Percentiles rank a stretch among this genome's conserved stretches.
Evolutionary conservation across 495 filamentous ascomycete species (phyloP).

Genomic region (Letharia lupina): DNA sequence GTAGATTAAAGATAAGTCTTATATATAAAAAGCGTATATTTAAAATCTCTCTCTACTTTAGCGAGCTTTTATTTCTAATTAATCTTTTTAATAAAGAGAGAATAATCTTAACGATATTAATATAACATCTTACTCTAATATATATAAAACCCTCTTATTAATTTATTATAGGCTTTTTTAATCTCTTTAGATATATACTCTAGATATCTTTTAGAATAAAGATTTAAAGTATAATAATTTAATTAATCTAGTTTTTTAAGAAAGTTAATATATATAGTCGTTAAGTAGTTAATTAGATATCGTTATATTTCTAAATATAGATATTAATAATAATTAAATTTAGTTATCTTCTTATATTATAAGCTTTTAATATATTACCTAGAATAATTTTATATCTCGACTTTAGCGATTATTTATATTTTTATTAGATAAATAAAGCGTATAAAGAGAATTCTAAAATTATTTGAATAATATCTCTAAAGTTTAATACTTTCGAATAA

Average conservation of each 20-base stretch:
- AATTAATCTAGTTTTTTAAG: neutral
- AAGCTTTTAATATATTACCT: neutral
- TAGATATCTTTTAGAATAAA: neutral
- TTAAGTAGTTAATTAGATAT: neutral
- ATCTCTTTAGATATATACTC: neutral
- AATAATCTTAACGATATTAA: neutral
- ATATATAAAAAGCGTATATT: slow-evolving; percentile 3
- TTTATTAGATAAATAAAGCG: neutral
- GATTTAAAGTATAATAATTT: slow-evolving; percentile 3
- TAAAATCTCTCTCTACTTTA: neutral
- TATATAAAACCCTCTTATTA: neutral
- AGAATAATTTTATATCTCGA: slow-evolving; percentile 3
- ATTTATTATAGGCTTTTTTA: neutral
- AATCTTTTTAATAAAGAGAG: neutral
- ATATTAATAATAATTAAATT: neutral
- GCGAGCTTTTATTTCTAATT: neutral
- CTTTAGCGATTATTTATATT: slow-evolving; percentile 4
- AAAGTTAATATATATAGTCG: slow-evolving; percentile 1
- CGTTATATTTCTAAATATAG: neutral
- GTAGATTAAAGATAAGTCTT: neutral
- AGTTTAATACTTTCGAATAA: neutral
- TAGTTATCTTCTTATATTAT: neutral
- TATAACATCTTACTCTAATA: neutral
- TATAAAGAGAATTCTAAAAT: neutral
- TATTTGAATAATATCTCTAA: neutral